phyloP scores from a whole-genome alignment of 176 grass and related monocot genomes.

The Microstegium vimineum region DNA sequence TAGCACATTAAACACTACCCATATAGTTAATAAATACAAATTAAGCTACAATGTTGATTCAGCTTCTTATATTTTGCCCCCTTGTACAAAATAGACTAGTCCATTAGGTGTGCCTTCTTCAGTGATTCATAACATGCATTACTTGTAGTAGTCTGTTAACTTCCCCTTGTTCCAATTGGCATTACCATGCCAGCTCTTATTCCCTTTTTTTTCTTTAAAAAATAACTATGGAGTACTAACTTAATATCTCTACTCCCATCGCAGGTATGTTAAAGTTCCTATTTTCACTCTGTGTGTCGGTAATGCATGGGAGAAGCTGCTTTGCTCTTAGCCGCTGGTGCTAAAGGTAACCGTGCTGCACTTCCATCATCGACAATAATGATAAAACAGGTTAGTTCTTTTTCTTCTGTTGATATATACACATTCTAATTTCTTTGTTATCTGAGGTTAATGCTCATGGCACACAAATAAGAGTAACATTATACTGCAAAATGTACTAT shows the following conservation, averaged over 20 bases:
- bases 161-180: not conserved
- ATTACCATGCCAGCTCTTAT: not conserved
- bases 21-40: not conserved
- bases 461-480: not conserved
- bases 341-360: conserved; percentile 76
- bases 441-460: not conserved
- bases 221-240: not conserved
- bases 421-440: conserved; percentile 2
- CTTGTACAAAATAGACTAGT: not conserved
- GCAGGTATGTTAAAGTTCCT: conserved; percentile 70
- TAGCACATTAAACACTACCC: not conserved
- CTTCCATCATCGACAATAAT: conserved; percentile 96
- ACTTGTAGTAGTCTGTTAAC: not conserved
- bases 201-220: not conserved
- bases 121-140: not conserved
- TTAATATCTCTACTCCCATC: conserved; percentile 15
- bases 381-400: conserved; percentile 83
- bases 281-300: conserved; percentile 95
- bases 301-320: conserved; percentile 97
- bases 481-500: too few species aligned
- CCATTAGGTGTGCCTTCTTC: not conserved
- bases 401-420: conserved; percentile 24
- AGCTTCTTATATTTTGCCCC: not conserved
- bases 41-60: not conserved
- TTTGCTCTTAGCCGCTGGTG: conserved; percentile 90